Evolutionary conservation across 2,329 filamentous ascomycete genomes (phyloP), one percentile per base, ranked within the genome.

Genomic region (Penicillium sp.): DNA sequence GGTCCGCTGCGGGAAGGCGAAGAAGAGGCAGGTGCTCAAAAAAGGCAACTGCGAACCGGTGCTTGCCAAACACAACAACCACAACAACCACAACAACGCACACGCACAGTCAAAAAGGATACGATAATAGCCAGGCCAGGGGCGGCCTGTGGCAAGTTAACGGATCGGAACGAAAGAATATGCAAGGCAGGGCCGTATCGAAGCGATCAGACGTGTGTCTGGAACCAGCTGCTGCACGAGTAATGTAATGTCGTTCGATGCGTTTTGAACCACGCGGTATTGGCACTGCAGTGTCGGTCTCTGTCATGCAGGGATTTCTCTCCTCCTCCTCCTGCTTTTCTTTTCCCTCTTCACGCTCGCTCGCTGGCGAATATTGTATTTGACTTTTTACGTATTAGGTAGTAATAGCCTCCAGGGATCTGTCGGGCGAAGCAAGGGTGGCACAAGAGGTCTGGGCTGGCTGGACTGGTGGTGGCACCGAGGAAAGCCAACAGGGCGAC

Each of bases 11-110:
- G 35, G 47, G 20, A 50, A 40, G 33, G 33, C 12, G 47, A 38
- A 40, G n/a, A 16, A 18, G 16, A 47, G 43, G 45, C 30, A 54
- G 33, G 33, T 28, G 45, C 52, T 48, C 23, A 12, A 48, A 53
- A 48, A n/a, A 16, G 52, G 52, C 52, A 54, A 55, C n/a, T 47
- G 52, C 52, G 52, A 54, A 28, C 21, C 52, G 28, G 43, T 18
- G 14, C 38, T 5, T 20, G 18, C 18, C 38, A 38, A 16, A 38
- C 33, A 40, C 30, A 40, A 40, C 35, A 40, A n/a, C n/a, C 35
- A 18, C 40, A 43, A 43, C 14, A 30, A 48, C 11, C 12, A 14
- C 14, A 3, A 16, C 11, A 35, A 4, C 26, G 26, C 43, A 47
- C 20, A 30, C 23, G 11, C 40, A 33, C 33, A 52, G 24, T 8